These are phyloP conservation scores for Aspergillus luchuensis DNA, from an alignment of 2,329 filamentous ascomycete species.

Conservation along the genomic window DNA sequence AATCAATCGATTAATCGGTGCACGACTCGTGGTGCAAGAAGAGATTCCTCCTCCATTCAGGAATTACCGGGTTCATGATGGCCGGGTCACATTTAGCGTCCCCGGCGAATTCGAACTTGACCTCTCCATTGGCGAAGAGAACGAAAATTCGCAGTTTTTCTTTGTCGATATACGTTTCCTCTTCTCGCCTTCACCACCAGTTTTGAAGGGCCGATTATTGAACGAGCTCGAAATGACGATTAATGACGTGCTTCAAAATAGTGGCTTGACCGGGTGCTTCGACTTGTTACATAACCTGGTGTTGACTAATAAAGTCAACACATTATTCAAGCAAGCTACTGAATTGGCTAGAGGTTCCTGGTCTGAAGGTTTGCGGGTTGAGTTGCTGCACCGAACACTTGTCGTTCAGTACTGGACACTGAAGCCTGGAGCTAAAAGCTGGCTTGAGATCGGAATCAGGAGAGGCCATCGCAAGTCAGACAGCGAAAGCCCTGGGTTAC, in stretches of 20 bases:
- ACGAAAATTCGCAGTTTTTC: constrained; percentile 80
- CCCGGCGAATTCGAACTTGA: constrained; percentile 88
- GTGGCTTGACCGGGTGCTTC: constrained; percentile 79
- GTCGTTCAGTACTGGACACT: constrained; percentile 89
- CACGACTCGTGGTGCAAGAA: constrained; percentile 83
- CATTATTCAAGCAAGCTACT: constrained; percentile 74
- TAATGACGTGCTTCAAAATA: constrained; percentile 69
- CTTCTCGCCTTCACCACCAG: constrained; percentile 69
- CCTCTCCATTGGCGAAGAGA: constrained; percentile 84
- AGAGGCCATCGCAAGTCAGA: constrained; percentile 23
- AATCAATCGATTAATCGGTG: constrained; percentile 78
- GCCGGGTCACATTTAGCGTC: constrained; percentile 87
- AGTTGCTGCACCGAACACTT: constrained; percentile 77
- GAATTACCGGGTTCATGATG: constrained; percentile 76
- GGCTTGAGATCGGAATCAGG: constrained; percentile 80
- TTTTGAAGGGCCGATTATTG: constrained; percentile 65
- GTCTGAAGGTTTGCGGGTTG: constrained; percentile 75
- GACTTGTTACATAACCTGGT: constrained; percentile 83
- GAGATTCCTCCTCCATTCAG: constrained; percentile 76
- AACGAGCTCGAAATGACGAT: constrained; percentile 68
- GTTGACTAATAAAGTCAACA: constrained; percentile 85
- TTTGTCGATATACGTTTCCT: constrained; percentile 89
- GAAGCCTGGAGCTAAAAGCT: constrained; percentile 73
- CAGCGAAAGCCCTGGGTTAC: constrained; percentile 23
- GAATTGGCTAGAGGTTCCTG: constrained; percentile 71